Base-by-base conservation (phyloP, 495 filamentous ascomycete species). In the Oleoguttula mirabilis region DNA sequence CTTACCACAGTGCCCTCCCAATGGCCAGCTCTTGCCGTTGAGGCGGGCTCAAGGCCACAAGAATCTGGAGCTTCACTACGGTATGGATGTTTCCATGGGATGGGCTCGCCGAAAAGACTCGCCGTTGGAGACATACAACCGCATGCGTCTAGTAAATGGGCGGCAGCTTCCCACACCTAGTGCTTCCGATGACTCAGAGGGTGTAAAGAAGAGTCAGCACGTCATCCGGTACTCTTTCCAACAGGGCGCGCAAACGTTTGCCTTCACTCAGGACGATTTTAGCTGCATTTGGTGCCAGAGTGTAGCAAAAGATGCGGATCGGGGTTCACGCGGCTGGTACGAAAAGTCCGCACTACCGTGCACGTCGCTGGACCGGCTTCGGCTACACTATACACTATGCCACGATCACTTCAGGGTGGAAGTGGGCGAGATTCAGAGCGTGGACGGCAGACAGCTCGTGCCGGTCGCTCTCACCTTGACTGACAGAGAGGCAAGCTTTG, bases 61-160 rank as follows among this genome's bases (percentile, higher is more conserved):
- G 10, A 2, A 2, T 10, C 1, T 34, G 4, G 14, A 16, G 10
- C 20, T 46, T 2, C 21, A 30, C 11, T 52, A 43, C 35, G 21
- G 43, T 6, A 27, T 52, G 12, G 33, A 40, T 6, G 21, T 48
- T 8, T 33, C 38, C 14, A 48, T 47, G 43, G 49, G 44, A 25
- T 52, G 49, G 49, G 14, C 10, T 3, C 12, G 24, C 15, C 22
- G 30, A 25, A 4, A 24, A 10, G 40, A 43, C 2, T 24, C 43
- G 15, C 17, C 27, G 21, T 24, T 52, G 17, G 25, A 39, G 21
- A 17, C 8, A 7, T 40, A 39, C 49, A 52, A 52, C 35, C 14
- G 28, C 35, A 17, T 32, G 30, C 30, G 22, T 5, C 21, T 14
- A 1, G 19, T 20, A 11, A 3, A 42, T n/a, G 14, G 27, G 17